Conservation (phyloP, 2,329 filamentous ascomycete species). For the Paracoccidioides lutzii region DNA sequence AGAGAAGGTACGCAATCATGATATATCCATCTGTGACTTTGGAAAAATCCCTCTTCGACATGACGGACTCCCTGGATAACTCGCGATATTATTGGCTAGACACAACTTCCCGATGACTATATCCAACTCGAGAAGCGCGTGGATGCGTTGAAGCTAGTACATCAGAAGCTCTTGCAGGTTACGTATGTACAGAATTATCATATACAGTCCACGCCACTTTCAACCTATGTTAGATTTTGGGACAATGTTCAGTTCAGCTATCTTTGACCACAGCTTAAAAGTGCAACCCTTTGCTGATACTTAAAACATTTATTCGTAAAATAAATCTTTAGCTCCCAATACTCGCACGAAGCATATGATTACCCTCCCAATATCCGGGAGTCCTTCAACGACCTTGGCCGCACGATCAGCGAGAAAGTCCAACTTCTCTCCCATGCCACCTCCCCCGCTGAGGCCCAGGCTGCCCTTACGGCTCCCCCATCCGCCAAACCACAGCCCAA, state of each 20-base stretch:
- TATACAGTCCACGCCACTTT: neutral
- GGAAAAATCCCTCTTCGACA: neutral
- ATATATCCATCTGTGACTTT: neutral
- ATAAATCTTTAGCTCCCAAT: constrained; percentile 57
- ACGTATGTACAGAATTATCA: constrained; percentile 46
- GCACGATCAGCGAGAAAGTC: constrained; percentile 93
- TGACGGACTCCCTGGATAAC: neutral
- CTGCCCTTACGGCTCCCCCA: constrained; percentile 79
- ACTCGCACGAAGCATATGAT: constrained; percentile 75
- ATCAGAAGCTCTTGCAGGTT: constrained; percentile 92
- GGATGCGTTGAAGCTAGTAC: constrained; percentile 90
- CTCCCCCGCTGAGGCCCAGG: constrained; percentile 82
- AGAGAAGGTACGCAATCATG: constrained; percentile 55
- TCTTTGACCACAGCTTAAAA: neutral
- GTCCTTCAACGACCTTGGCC: constrained; percentile 90
- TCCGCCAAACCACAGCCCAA: constrained; percentile 92
- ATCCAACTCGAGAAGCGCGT: constrained; percentile 97
- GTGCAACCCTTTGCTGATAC: neutral
- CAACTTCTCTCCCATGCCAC: constrained; percentile 74
- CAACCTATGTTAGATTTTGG: neutral
- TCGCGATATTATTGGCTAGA: constrained; percentile 40
- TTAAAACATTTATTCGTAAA: neutral
- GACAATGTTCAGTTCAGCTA: neutral
- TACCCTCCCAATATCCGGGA: constrained; percentile 97
- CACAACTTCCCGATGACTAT: constrained; percentile 92